Evolutionary conservation across 305 asterid species (phyloP).

Genomic region (Salvia sclarea): DNA sequence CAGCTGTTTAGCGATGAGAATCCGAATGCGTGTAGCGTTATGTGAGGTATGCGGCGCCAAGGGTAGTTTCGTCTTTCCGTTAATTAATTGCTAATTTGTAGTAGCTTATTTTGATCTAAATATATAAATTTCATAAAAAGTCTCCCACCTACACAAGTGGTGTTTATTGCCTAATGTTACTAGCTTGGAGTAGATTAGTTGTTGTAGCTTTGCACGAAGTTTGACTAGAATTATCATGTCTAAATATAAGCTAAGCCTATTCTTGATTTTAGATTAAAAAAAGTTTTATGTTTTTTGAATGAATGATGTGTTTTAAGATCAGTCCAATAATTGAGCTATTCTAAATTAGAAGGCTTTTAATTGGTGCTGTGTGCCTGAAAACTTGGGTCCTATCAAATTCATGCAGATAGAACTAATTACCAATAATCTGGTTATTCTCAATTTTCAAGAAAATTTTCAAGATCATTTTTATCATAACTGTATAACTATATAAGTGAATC

Average conservation of each 20-base stretch:
- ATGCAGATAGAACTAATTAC: too few species aligned
- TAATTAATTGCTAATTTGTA: neutral
- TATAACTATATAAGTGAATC: neutral
- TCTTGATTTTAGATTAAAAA: neutral
- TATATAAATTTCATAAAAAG: neutral
- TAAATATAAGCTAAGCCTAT: neutral
- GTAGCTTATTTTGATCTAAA: neutral
- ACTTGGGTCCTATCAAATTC: too few species aligned
- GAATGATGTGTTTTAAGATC: too few species aligned
- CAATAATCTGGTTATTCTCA: too few species aligned
- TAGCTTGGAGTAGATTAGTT: neutral
- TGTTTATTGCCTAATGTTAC: slow-evolving; percentile 2
- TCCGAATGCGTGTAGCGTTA: slow-evolving; percentile 52
- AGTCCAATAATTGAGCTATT: too few species aligned
- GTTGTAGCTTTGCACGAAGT: neutral
- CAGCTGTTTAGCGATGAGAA: slow-evolving; percentile 59
- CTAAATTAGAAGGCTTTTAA: too few species aligned
- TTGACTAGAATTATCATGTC: neutral
- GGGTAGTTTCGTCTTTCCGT: slow-evolving; percentile 28
- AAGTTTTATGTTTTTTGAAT: too few species aligned
- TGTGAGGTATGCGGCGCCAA: slow-evolving; percentile 32
- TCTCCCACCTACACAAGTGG: neutral
- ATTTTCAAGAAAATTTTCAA: too few species aligned
- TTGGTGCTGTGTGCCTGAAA: too few species aligned
- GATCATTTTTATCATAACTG: too few species aligned